Evolutionary conservation across 2,329 filamentous ascomycete genomes (phyloP).

Genomic region (Aspergillus quadricinctus): DNA sequence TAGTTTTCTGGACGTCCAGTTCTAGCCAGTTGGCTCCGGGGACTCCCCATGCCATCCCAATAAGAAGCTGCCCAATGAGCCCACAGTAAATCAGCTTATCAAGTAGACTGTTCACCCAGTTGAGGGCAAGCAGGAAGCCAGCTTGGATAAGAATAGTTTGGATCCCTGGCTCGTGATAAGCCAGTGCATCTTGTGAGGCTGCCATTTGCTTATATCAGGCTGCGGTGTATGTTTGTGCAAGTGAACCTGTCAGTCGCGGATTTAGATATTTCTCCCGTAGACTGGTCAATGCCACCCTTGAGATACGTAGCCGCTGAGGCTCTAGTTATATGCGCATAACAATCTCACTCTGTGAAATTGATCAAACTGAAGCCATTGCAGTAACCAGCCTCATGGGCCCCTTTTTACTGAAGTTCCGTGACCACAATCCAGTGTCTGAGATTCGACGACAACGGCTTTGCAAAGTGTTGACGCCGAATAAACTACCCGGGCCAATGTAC

Average conservation of each 20-base stretch:
- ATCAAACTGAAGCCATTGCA: not conserved
- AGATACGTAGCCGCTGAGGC: no score
- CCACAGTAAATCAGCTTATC: conserved; percentile 64
- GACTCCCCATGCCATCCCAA: conserved; percentile 66
- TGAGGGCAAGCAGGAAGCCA: conserved; percentile 61
- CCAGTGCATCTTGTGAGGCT: conserved; percentile 24
- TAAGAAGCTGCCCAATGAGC: conserved; percentile 65
- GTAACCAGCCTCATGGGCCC: not conserved
- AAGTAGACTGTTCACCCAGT: conserved; percentile 53
- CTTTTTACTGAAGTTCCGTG: not conserved
- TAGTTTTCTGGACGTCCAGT: conserved; percentile 46
- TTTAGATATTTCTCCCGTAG: not conserved
- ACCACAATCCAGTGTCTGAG: not conserved
- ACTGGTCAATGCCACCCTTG: no score
- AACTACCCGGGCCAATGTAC: no score
- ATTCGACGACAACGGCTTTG: not conserved
- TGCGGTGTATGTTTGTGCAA: no score
- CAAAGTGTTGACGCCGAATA: not conserved
- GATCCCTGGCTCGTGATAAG: conserved; percentile 63
- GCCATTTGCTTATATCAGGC: not conserved
- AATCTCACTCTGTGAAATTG: no score
- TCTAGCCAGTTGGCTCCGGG: conserved; percentile 61
- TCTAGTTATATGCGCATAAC: no score
- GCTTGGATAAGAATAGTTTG: conserved; percentile 55
- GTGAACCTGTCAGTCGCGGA: not conserved